A percentile compares a stretch with the other conserved stretches of the same genome.
phyloP scores from a whole-genome alignment of 805 yeast genomes.

The Saturnispora serradocipensis region DNA sequence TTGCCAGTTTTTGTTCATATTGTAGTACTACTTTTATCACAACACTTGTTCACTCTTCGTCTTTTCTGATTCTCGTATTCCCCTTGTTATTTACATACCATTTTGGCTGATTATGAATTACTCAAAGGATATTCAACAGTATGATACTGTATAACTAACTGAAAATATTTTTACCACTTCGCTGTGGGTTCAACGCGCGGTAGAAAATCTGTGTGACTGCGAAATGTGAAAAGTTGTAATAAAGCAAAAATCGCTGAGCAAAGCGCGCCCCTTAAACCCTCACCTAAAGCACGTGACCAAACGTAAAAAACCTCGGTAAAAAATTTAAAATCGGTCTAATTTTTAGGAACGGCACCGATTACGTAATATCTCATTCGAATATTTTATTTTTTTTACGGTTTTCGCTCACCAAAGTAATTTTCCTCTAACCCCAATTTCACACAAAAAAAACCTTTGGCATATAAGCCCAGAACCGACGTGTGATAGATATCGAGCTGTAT shows the following conservation, averaged over 20 bases:
- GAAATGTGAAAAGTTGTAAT: neutral
- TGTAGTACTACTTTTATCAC: too few species aligned
- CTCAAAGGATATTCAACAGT: conserved; percentile 1
- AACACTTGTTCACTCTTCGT: too few species aligned
- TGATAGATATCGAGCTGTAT: neutral
- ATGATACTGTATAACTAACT: neutral
- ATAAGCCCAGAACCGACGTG: neutral
- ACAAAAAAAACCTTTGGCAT: neutral
- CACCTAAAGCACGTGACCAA: neutral
- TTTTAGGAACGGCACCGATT: neutral
- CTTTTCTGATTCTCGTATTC: neutral
- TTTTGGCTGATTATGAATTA: conserved; percentile 16
- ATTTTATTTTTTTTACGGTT: neutral
- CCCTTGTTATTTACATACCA: conserved; percentile 18
- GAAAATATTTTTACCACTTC: conserved; percentile 5
- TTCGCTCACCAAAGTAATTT: neutral
- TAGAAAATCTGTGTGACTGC: conserved; percentile 3
- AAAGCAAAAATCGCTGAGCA: neutral
- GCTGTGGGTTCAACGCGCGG: neutral
- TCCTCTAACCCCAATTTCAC: neutral
- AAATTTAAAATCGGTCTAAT: neutral
- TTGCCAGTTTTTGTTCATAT: neutral
- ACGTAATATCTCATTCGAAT: neutral
- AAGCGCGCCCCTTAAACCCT: neutral
- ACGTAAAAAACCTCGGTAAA: neutral